These are phyloP conservation scores for Aspergillus puulaauensis DNA, from an alignment of 2,329 filamentous ascomycete genomes.

Conservation along the genomic window DNA sequence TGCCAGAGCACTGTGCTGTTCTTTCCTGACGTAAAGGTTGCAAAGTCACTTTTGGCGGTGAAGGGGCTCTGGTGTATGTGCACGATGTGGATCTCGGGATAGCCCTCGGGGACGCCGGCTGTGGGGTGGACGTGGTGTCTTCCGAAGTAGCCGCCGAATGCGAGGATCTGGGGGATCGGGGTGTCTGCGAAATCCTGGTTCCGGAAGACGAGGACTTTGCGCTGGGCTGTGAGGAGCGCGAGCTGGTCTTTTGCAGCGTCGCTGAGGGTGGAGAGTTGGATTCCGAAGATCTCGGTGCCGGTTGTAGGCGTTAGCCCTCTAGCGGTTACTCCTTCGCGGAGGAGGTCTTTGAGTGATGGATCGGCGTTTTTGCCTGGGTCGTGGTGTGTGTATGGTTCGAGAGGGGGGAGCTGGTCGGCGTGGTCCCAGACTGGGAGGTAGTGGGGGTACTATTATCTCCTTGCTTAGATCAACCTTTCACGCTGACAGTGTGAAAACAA, in stretches of 20 bases:
- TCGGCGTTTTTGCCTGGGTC: slow-evolving; percentile 45
- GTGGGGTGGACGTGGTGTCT: slow-evolving; percentile 79
- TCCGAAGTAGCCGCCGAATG: slow-evolving; percentile 74
- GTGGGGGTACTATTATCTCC: slow-evolving; percentile 21
- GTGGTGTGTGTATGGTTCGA: slow-evolving; percentile 41
- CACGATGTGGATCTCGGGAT: slow-evolving; percentile 73
- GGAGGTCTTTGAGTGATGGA: slow-evolving; percentile 43
- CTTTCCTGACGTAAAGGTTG: slow-evolving; percentile 63
- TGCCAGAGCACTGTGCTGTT: slow-evolving; percentile 84
- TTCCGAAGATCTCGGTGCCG: slow-evolving; percentile 34
- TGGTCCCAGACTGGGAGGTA: slow-evolving; percentile 27
- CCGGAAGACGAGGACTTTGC: slow-evolving; percentile 31
- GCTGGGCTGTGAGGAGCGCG: slow-evolving; percentile 34
- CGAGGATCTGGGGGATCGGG: slow-evolving; percentile 66
- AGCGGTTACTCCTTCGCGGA: slow-evolving; percentile 20
- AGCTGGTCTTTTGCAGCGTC: slow-evolving; percentile 32
- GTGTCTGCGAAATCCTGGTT: slow-evolving; percentile 69
- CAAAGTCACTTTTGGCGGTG: slow-evolving; percentile 56
- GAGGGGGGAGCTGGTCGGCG: slow-evolving; percentile 36
- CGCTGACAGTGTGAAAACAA: too few species aligned
- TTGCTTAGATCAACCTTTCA: too few species aligned
- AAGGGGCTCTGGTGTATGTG: slow-evolving; percentile 60
- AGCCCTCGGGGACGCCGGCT: slow-evolving; percentile 68
- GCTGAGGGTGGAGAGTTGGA: slow-evolving; percentile 31
- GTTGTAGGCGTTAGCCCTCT: slow-evolving; percentile 32